Evolutionary conservation across 2,329 filamentous ascomycete species (phyloP), one percentile per base, ranked within the genome.

Genomic region (Neofusicoccum ribis): DNA sequence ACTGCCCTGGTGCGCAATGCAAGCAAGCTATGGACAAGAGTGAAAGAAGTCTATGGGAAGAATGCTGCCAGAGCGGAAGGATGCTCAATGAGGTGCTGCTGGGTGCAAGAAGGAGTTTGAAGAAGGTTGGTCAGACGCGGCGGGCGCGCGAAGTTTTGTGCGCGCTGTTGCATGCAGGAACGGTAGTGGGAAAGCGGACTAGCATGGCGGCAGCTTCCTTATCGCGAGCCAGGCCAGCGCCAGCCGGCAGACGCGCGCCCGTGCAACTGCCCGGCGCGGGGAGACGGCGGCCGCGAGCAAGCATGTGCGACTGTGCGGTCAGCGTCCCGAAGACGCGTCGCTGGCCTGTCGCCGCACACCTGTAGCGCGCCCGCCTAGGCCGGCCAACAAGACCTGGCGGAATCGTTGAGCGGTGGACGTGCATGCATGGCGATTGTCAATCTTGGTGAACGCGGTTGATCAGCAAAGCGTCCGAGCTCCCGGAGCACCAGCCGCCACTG

Each of bases 161-260:
- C 44, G 20, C 9, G 23, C 31, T 27, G 37, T 64, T 56, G 44
- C 61, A 64, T 64, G 61, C 61, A 64, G 61, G 61, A 64, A 64
- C 61, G 43, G 51, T 39, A 54, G 56, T 60, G 37, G 56, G 41
- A 23, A 60, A 60, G 56, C 43, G 61, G 50, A 56, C 61, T 64
- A 64, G 61, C 61, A 54, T 64, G 61, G 23, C 61, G 50, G 51
- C 43, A 54, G 61, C 50, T 64, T 64, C 61, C 61, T 64, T 64
- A 64, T 64, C 61, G 61, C 56, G 37, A 36, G 23, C 43, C 41
- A 60, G 56, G 14, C 43, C 56, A 49, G 43, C 43, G 56, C 56
- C 56, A 27, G 56, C 41, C 31, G 56, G 23, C 41, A 47, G 23
- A 15, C 15, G 31, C 31, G 43, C 56, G 56, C 27, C 56, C 56